Conservation (phyloP, 192 early-diverging fungal genomes). For the Linnemannia exigua region DNA sequence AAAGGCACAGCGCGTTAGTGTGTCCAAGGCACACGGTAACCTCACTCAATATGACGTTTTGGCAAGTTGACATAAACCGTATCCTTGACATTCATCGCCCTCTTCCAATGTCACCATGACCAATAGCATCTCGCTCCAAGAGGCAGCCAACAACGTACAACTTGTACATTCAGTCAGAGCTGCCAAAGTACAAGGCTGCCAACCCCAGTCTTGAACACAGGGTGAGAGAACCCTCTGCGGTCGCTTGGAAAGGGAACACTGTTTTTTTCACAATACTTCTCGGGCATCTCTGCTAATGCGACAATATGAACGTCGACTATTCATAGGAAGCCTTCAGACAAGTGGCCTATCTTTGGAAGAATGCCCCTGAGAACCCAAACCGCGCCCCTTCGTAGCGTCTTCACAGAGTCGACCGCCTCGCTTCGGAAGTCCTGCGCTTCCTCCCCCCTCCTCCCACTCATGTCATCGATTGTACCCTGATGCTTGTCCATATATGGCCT, state of each 20-base stretch:
- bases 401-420: no score
- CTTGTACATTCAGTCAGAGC: conserved; percentile 67
- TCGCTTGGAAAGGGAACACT: no score
- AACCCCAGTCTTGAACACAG: conserved; percentile 65
- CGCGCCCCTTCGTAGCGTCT: background rate
- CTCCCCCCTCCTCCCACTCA: no score
- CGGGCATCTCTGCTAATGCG: no score
- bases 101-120: background rate
- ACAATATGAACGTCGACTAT: no score
- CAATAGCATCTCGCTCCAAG: background rate
- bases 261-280: no score
- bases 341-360: conserved; percentile 65
- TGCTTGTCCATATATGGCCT: no score
- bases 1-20: background rate
- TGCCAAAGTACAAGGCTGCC: conserved; percentile 65
- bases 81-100: no score
- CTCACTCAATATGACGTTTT: background rate
- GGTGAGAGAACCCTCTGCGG: conserved; percentile 10
- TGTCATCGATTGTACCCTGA: no score
- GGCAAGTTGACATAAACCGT: no score
- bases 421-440: no score
- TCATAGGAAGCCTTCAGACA: conserved; percentile 63
- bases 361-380: conserved; percentile 65
- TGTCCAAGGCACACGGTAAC: background rate
- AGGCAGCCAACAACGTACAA: conserved; percentile 68